Conservation (phyloP, 306 rosid species). For the Begonia loranthoides region DNA sequence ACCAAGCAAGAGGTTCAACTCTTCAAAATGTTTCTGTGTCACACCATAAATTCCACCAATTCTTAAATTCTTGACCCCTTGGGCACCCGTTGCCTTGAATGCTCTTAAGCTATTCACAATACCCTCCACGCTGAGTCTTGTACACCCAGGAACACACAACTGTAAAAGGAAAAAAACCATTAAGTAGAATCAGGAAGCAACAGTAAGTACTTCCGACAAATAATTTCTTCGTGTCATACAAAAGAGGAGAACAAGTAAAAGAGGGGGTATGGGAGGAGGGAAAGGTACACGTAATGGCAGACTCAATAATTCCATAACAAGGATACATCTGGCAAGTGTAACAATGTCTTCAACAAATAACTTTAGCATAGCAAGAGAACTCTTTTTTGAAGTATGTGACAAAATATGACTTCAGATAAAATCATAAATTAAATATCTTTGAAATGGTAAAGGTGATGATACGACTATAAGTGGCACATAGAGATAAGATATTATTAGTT, state of each 20-base stretch:
- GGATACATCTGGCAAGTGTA: not conserved
- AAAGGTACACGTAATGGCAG: too few relatives aligned
- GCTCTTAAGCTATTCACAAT: constrained; percentile 33
- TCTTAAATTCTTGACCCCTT: constrained; percentile 39
- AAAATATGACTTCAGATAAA: not conserved
- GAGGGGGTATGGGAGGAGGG: too few relatives aligned
- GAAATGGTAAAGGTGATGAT: not conserved
- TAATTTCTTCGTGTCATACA: too few relatives aligned
- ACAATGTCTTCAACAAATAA: not conserved
- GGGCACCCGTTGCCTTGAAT: constrained; percentile 24
- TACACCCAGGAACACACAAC: constrained; percentile 58
- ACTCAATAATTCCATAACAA: not conserved
- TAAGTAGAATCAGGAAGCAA: too few relatives aligned
- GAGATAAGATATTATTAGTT: not conserved
- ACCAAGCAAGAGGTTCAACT: constrained; percentile 39
- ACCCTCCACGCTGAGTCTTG: constrained; percentile 49
- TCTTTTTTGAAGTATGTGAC: not conserved
- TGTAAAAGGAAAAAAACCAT: constrained; percentile 11
- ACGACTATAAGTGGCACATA: not conserved
- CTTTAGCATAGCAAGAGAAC: not conserved
- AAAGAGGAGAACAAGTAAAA: too few relatives aligned
- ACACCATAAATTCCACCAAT: constrained; percentile 52
- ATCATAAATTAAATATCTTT: not conserved
- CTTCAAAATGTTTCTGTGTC: constrained; percentile 41
- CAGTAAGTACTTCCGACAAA: too few relatives aligned